phyloP scores from a whole-genome alignment of 345 rosid genomes.

The Brassica juncea region DNA sequence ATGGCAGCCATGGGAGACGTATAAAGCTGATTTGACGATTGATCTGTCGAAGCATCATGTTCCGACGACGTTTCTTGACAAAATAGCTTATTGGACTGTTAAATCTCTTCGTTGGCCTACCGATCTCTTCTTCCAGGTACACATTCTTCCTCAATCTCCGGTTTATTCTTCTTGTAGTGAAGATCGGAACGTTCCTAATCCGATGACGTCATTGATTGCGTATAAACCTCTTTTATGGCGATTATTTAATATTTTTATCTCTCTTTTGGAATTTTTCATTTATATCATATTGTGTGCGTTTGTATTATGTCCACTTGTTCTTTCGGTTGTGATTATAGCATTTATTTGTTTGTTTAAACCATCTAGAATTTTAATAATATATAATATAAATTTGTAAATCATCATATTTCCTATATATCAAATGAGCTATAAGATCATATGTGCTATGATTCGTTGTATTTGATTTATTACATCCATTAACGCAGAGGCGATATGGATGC shows the following conservation, averaged over 20 bases:
- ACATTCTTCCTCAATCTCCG: background rate
- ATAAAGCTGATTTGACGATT: slow-evolving; percentile 58
- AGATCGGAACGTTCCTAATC: background rate
- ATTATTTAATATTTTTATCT: background rate
- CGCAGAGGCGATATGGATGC: slow-evolving; percentile 69
- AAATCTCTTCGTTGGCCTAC: slow-evolving; percentile 70
- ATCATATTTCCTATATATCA: too few species aligned
- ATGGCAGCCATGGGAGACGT: slow-evolving; percentile 49
- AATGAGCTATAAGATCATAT: background rate
- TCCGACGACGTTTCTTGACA: slow-evolving; percentile 55
- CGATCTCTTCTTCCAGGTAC: slow-evolving; percentile 59
- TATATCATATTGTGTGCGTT: background rate
- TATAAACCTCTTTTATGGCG: background rate
- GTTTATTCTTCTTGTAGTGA: background rate
- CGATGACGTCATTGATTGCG: slow-evolving; percentile 20
- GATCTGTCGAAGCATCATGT: slow-evolving; percentile 75
- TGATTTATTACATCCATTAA: background rate
- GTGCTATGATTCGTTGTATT: background rate
- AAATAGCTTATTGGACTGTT: slow-evolving; percentile 68
- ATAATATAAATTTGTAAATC: too few species aligned
- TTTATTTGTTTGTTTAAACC: background rate
- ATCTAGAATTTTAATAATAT: background rate
- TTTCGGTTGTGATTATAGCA: background rate
- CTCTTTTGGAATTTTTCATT: background rate
- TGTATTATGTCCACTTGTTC: background rate